A percentile compares a stretch with the other conserved stretches of the same genome.
Conservation (phyloP, 352 stramenopile species). For the Globisporangium sylvaticum region DNA sequence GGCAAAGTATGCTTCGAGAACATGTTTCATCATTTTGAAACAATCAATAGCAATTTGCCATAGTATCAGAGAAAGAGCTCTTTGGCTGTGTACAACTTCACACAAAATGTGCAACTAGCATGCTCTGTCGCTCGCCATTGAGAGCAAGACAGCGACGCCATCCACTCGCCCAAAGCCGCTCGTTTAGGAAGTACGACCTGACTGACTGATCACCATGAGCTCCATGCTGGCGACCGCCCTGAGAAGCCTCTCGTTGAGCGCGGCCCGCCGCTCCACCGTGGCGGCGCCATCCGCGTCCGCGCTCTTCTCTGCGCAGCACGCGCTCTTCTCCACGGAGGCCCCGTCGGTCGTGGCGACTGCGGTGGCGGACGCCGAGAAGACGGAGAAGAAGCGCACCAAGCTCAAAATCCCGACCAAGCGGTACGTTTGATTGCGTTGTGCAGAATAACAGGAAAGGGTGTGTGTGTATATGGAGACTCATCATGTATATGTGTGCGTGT, state of each 20-base stretch:
- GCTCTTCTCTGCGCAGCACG: constrained; percentile 27
- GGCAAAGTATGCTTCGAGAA: too few species aligned
- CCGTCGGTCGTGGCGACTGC: constrained; percentile 9
- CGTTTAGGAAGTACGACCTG: not conserved
- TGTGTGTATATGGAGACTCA: not conserved
- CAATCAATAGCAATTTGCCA: too few species aligned
- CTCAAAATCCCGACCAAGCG: constrained; percentile 81
- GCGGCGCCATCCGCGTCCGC: constrained; percentile 11
- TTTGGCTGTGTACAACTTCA: too few species aligned
- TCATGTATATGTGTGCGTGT: not conserved
- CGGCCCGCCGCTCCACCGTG: constrained; percentile 18
- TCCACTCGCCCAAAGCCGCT: not conserved
- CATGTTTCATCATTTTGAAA: too few species aligned
- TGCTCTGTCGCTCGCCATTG: too few species aligned
- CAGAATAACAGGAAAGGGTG: too few species aligned
- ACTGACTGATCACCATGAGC: not conserved
- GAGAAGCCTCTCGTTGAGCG: constrained; percentile 43
- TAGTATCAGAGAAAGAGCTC: too few species aligned
- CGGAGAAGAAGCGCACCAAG: constrained; percentile 51
- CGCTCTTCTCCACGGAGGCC: constrained; percentile 40
- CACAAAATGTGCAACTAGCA: too few species aligned
- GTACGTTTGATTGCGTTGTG: constrained; percentile 16
- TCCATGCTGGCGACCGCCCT: constrained; percentile 53
- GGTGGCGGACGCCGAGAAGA: constrained; percentile 16
- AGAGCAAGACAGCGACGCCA: not conserved